Evolutionary conservation across 169 alveolate genomes (phyloP).

Genomic region (Babesia gibsoni): DNA sequence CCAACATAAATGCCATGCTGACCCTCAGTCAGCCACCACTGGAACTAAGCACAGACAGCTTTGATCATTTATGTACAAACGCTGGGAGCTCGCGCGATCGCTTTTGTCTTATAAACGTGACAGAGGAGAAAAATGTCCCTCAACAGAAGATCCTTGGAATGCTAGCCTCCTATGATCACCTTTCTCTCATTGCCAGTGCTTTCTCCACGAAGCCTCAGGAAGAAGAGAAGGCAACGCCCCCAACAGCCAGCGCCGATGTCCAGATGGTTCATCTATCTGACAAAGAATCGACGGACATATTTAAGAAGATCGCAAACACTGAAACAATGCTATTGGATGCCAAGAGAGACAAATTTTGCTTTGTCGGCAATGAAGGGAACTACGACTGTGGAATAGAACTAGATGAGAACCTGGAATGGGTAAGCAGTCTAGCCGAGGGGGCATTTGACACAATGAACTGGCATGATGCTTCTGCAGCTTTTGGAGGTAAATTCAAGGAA

Average conservation of each 20-base stretch:
- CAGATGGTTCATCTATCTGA: constrained; percentile 21
- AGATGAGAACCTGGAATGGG: constrained; percentile 8
- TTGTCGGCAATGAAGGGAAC: background rate
- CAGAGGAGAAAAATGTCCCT: background rate
- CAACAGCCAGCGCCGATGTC: constrained; percentile 7
- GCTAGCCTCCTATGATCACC: background rate
- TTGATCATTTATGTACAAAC: background rate
- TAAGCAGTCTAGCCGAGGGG: constrained; percentile 4
- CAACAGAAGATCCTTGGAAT: background rate
- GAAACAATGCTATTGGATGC: constrained; percentile 13
- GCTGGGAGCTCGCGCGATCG: background rate
- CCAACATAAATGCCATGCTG: background rate
- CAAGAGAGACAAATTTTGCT: constrained; percentile 12
- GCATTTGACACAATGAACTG: constrained; percentile 38
- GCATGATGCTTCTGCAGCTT: background rate
- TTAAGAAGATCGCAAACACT: background rate
- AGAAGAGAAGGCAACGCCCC: background rate
- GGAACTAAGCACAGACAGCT: background rate
- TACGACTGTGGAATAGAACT: constrained; percentile 16
- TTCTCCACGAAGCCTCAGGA: background rate
- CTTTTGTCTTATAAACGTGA: constrained; percentile 9
- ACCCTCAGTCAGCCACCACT: constrained; percentile 10
- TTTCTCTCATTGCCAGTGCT: constrained; percentile 5
- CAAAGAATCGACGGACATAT: background rate
- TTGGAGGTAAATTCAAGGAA: constrained; percentile 23